Evolutionary conservation across 208 protist species (phyloP).

Genomic region (Trypanosoma rangeli): DNA sequence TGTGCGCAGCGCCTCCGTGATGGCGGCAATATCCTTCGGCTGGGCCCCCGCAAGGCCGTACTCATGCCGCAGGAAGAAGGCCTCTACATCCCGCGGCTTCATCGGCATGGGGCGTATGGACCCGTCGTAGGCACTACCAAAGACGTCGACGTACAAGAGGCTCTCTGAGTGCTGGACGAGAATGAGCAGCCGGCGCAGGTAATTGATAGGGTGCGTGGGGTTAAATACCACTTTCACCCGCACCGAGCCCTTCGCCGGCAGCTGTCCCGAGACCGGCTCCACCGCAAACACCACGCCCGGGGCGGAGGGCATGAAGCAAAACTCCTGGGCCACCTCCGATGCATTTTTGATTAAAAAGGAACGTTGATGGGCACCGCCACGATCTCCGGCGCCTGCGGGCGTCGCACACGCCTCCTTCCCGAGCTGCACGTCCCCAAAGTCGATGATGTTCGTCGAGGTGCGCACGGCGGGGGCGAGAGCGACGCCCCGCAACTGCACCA

Average conservation of each 20-base stretch:
- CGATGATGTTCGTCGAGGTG: slow-evolving; percentile 47
- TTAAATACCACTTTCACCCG: slow-evolving; percentile 69
- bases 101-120: slow-evolving; percentile 64
- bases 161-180: slow-evolving; percentile 51
- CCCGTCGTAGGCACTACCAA: slow-evolving; percentile 80
- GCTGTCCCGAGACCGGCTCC: slow-evolving; percentile 39
- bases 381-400: not conserved
- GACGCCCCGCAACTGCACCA: slow-evolving; percentile 45
- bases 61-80: slow-evolving; percentile 50
- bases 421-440: slow-evolving; percentile 85
- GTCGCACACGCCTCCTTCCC: slow-evolving; percentile 21
- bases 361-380: not conserved
- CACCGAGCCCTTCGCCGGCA: slow-evolving; percentile 47
- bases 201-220: slow-evolving; percentile 78
- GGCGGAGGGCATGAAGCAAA: slow-evolving; percentile 39
- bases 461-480: slow-evolving; percentile 53
- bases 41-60: slow-evolving; percentile 57
- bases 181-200: slow-evolving; percentile 79
- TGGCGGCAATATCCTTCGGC: slow-evolving; percentile 56
- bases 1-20: slow-evolving; percentile 32
- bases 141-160: slow-evolving; percentile 73
- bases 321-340: slow-evolving; percentile 35
- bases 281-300: slow-evolving; percentile 75
- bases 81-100: slow-evolving; percentile 51
- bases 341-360: slow-evolving; percentile 50